These are phyloP conservation scores for Corymbia calophylla DNA, from an alignment of 441 rosid genomes.

Conservation along the genomic window DNA sequence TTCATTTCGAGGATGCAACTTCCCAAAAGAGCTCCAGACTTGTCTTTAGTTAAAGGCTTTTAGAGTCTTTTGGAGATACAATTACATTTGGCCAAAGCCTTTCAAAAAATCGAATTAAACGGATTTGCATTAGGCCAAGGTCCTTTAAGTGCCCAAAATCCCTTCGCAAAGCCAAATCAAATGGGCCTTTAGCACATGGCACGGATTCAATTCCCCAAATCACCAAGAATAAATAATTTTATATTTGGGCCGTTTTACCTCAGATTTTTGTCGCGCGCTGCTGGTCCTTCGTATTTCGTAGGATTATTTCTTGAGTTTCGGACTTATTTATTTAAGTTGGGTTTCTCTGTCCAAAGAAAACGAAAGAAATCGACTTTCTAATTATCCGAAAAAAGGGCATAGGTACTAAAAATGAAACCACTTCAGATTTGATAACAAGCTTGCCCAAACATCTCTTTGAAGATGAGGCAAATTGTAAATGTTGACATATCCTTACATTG, in stretches of 20 bases:
- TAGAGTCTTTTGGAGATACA: too few relatives aligned
- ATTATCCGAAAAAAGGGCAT: too few relatives aligned
- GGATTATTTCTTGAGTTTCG: not conserved
- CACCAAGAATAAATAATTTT: not conserved
- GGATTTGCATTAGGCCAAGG: too few relatives aligned
- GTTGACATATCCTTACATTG: not conserved
- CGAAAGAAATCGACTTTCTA: not conserved
- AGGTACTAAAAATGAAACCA: not conserved
- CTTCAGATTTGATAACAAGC: not conserved
- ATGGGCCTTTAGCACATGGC: not conserved
- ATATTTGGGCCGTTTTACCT: not conserved
- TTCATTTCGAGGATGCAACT: too few relatives aligned
- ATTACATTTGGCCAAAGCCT: too few relatives aligned
- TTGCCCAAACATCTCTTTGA: not conserved
- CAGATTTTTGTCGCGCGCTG: rapidly evolving
- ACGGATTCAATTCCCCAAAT: not conserved
- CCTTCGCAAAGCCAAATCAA: too few relatives aligned
- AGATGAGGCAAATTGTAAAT: not conserved
- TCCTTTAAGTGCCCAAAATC: too few relatives aligned
- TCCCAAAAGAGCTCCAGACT: too few relatives aligned
- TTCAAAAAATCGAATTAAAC: too few relatives aligned
- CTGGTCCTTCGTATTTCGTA: not conserved
- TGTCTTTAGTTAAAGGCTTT: too few relatives aligned
- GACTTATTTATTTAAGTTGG: not conserved
- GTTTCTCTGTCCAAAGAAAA: not conserved